Evolutionary conservation across 768 basidiomycete genomes (phyloP).

Genomic region (Boletus sp.): DNA sequence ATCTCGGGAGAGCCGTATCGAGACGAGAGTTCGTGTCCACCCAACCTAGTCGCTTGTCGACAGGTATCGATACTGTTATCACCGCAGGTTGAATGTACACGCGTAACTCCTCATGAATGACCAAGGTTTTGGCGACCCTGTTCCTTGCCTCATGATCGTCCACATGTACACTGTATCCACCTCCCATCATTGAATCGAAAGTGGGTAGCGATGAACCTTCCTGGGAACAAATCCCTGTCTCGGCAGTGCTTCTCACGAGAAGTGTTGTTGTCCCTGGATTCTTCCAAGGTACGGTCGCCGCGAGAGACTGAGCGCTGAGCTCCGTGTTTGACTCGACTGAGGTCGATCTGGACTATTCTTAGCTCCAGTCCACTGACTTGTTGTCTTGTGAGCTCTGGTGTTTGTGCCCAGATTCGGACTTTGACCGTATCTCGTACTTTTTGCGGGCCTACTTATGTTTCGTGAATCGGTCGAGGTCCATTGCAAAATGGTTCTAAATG

Average conservation of each 20-base stretch:
- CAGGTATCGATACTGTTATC: neutral
- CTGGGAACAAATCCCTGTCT: neutral
- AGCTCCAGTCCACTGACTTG: neutral
- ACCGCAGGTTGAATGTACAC: neutral
- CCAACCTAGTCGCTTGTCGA: neutral
- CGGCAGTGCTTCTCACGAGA: neutral
- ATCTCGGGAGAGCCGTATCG: neutral
- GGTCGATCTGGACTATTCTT: neutral
- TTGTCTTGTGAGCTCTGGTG: neutral
- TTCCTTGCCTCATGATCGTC: neutral
- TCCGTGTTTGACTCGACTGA: neutral
- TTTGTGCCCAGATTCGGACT: neutral
- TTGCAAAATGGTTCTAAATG: neutral
- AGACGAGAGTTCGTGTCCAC: neutral
- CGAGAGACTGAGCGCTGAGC: neutral
- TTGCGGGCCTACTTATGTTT: neutral
- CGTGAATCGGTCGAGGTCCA: neutral
- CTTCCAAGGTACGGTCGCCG: neutral
- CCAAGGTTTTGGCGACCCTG: neutral
- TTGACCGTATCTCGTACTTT: neutral
- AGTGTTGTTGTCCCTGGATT: neutral
- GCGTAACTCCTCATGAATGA: neutral
- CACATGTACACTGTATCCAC: conserved; percentile 8
- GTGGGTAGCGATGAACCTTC: neutral
- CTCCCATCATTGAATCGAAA: neutral